phyloP scores from a whole-genome alignment of 2,329 filamentous ascomycete species.

The Phoma sp. region DNA sequence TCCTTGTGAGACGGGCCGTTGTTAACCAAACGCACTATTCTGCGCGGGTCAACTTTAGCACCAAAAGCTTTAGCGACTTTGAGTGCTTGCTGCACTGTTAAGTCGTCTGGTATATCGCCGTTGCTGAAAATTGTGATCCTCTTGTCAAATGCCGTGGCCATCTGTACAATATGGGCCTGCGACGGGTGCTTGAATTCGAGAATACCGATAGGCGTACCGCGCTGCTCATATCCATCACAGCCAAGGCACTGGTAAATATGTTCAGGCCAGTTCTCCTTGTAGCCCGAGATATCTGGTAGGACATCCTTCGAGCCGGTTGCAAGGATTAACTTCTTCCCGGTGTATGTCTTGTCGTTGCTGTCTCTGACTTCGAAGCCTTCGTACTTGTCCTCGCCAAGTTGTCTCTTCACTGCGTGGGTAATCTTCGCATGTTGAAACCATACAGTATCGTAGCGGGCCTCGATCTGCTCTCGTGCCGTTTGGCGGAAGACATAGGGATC shows the following conservation, averaged over 20 bases:
- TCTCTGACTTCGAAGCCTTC: conserved; percentile 52
- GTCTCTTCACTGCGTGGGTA: no score
- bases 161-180: conserved; percentile 31
- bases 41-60: conserved; percentile 33
- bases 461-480: no score
- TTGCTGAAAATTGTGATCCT: conserved; percentile 39
- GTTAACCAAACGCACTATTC: conserved; percentile 32
- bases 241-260: conserved; percentile 63
- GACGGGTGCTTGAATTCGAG: conserved; percentile 30
- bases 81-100: conserved; percentile 27
- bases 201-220: conserved; percentile 47
- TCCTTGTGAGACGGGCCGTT: conserved; percentile 33
- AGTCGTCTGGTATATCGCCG: conserved; percentile 18
- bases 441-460: no score
- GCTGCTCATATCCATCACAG: conserved; percentile 66
- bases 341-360: conserved; percentile 50
- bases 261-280: conserved; percentile 58
- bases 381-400: no score
- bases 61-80: conserved; percentile 28
- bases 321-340: conserved; percentile 61
- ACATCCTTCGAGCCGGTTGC: conserved; percentile 62
- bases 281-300: conserved; percentile 59
- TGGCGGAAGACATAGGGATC: conserved; percentile 34
- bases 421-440: no score
- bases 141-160: conserved; percentile 35